These are phyloP conservation scores for Rhodomyrtus psidioides DNA, from an alignment of 441 rosid species.

Conservation along the genomic window DNA sequence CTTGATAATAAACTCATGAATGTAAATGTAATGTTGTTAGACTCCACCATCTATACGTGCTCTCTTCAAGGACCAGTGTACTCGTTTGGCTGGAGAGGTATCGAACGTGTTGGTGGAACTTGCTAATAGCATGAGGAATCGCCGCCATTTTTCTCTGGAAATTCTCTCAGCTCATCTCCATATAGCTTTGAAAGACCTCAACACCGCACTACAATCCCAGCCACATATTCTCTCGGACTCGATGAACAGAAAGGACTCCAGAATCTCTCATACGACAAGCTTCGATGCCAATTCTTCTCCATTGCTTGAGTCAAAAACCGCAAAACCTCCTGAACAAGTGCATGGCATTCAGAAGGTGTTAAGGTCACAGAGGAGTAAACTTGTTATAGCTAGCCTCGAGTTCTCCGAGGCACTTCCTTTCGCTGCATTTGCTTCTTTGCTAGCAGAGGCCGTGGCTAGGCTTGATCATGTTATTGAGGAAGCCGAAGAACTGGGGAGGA, in stretches of 20 bases:
- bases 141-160: constrained; percentile 65
- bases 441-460: constrained; percentile 78
- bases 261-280: constrained; percentile 33
- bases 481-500: constrained; percentile 69
- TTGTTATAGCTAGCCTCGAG: constrained; percentile 57
- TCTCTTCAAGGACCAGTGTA: constrained; percentile 62
- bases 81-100: constrained; percentile 56
- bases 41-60: not conserved
- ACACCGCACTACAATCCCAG: constrained; percentile 61
- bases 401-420: constrained; percentile 91
- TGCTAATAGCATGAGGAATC: constrained; percentile 51
- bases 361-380: constrained; percentile 69
- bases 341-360: constrained; percentile 32
- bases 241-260: constrained; percentile 11
- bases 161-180: constrained; percentile 71
- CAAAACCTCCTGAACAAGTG: constrained; percentile 20
- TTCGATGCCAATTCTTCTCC: constrained; percentile 53
- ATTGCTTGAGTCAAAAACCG: constrained; percentile 29
- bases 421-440: constrained; percentile 79
- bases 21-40: not conserved
- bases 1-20: not conserved
- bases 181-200: constrained; percentile 66
- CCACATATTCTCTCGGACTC: constrained; percentile 69
- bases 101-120: constrained; percentile 58
- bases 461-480: constrained; percentile 74